A percentile compares a stretch with the other conserved stretches of the same genome.
Conservation (phyloP, 176 grass and related monocot genomes). For the Cocos nucifera region DNA sequence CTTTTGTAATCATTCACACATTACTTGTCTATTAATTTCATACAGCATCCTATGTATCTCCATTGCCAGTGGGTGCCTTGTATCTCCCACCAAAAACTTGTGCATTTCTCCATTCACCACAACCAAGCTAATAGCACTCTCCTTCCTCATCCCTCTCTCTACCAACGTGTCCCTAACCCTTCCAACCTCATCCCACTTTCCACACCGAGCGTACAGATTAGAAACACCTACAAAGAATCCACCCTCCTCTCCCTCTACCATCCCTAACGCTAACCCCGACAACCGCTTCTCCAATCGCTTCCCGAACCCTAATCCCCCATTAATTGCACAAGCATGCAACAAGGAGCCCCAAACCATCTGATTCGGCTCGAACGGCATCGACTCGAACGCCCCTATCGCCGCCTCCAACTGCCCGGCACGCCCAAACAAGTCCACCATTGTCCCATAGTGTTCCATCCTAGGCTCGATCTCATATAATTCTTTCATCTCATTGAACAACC, state of each 20-base stretch:
- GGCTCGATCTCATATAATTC: slow-evolving; percentile 4
- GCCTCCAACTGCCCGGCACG: slow-evolving; percentile 7
- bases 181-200: slow-evolving; percentile 19
- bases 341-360: slow-evolving; percentile 12
- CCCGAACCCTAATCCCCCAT: background rate
- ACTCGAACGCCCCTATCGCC: background rate
- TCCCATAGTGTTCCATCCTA: slow-evolving; percentile 25
- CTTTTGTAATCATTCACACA: too few relatives aligned
- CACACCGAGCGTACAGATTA: slow-evolving; percentile 9
- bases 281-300: slow-evolving; percentile 7
- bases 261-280: background rate
- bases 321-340: slow-evolving; percentile 6
- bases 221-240: slow-evolving; percentile 19
- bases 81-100: slow-evolving; percentile 19
- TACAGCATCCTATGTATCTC: background rate
- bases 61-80: slow-evolving; percentile 8
- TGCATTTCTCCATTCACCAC: slow-evolving; percentile 13
- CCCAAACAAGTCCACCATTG: slow-evolving; percentile 16
- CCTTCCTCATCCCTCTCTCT: slow-evolving; percentile 20
- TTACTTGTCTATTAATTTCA: too few relatives aligned
- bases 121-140: slow-evolving; percentile 16
- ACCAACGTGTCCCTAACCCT: slow-evolving; percentile 11
- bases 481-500: slow-evolving; percentile 20
- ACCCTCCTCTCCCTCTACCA: background rate
- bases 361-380: slow-evolving; percentile 18